phyloP scores from a whole-genome alignment of 2,329 filamentous ascomycete species.

The Sporothrix euskadiensis region DNA sequence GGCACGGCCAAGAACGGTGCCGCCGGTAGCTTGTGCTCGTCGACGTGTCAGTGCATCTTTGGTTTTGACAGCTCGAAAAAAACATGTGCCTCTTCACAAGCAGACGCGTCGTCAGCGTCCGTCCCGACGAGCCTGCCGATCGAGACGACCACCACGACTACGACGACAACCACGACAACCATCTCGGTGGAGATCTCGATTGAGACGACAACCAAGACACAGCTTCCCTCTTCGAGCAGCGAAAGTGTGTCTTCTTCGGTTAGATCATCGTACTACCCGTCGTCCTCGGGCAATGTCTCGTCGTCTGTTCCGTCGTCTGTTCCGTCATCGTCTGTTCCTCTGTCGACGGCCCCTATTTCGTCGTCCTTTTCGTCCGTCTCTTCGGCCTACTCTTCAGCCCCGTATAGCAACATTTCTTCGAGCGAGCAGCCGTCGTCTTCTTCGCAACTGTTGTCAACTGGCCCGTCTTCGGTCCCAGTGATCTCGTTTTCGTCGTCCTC shows the following conservation, averaged over 20 bases:
- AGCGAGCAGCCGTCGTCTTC: not conserved
- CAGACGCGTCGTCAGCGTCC: not conserved
- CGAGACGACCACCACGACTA: constrained; percentile 14
- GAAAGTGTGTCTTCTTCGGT: not conserved
- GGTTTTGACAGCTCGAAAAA: constrained; percentile 34
- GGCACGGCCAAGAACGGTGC: constrained; percentile 38
- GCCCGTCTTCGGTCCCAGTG: not conserved
- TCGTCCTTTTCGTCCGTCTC: not conserved
- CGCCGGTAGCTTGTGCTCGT: constrained; percentile 42
- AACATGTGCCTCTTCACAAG: not conserved
- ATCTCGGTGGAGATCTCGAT: not conserved
- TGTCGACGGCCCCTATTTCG: not conserved
- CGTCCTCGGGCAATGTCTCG: not conserved
- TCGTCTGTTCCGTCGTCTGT: not conserved
- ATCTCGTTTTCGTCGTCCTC: not conserved
- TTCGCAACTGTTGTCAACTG: not conserved
- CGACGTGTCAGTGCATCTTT: constrained; percentile 43
- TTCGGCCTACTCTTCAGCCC: not conserved
- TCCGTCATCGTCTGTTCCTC: not conserved
- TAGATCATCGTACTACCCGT: not conserved
- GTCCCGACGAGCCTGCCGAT: not conserved
- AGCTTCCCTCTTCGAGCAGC: not conserved
- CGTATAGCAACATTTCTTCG: not conserved
- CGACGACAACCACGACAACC: constrained; percentile 16
- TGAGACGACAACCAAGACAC: constrained; percentile 4